Evolutionary conservation across 345 rosid genomes (phyloP).

Genomic region (Euphorbia lathyris): DNA sequence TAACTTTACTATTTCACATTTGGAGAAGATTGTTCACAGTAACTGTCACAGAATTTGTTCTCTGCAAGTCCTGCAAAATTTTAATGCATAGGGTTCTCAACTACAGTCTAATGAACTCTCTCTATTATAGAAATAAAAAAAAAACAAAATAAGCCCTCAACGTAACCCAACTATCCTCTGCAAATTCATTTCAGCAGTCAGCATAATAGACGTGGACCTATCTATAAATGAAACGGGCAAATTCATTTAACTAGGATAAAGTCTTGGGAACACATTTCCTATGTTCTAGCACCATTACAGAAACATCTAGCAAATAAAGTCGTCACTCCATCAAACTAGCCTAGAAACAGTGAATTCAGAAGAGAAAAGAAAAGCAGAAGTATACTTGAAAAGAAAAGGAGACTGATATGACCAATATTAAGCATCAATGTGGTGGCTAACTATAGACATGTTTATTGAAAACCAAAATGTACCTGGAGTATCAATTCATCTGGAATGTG

Average conservation of each 20-base stretch:
- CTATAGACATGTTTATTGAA: too few relatives aligned
- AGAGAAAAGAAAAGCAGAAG: background rate
- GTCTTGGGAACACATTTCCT: background rate
- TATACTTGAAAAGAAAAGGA: too few relatives aligned
- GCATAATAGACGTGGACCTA: background rate
- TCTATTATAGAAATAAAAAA: too few relatives aligned
- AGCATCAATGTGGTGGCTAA: too few relatives aligned
- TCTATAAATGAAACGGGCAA: background rate
- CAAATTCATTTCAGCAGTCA: background rate
- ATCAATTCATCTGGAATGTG: slow-evolving; percentile 89
- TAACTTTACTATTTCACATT: slow-evolving; percentile 43
- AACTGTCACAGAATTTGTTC: slow-evolving; percentile 81
- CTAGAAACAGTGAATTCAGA: too few relatives aligned
- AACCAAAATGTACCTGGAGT: slow-evolving; percentile 60
- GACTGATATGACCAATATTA: too few relatives aligned
- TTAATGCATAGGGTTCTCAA: slow-evolving; percentile 1
- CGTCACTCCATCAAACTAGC: background rate
- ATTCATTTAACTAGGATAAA: background rate
- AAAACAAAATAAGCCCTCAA: background rate
- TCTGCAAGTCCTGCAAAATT: slow-evolving; percentile 86
- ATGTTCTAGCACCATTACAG: background rate
- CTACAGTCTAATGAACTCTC: background rate
- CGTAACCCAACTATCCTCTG: background rate
- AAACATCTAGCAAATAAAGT: background rate
- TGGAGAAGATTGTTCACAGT: slow-evolving; percentile 99